phyloP scores from a whole-genome alignment of 768 basidiomycete genomes.

The Lanmaoa rubissima region DNA sequence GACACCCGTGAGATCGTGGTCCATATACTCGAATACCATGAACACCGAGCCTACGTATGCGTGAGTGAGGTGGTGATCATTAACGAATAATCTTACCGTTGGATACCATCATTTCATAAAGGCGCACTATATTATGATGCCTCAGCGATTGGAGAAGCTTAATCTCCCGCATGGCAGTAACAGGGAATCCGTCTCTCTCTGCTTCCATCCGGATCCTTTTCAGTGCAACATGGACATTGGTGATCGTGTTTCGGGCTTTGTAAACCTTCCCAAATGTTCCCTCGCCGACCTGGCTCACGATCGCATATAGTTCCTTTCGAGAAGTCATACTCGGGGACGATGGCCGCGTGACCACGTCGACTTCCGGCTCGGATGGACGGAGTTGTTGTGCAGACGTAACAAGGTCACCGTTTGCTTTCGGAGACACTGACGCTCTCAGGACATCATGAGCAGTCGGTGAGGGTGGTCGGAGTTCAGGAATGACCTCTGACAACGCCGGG shows the following conservation, averaged over 20 bases:
- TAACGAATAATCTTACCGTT: conserved; percentile 57
- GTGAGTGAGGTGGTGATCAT: conserved; percentile 4
- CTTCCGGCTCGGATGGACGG: conserved; percentile 23
- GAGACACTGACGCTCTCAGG: conserved; percentile 21
- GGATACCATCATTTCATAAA: conserved; percentile 99
- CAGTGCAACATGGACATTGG: conserved; percentile 79
- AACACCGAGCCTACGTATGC: conserved; percentile 76
- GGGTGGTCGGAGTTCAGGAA: conserved; percentile 13
- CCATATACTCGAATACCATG: conserved; percentile 99
- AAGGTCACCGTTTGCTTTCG: conserved; percentile 26
- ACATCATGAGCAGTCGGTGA: conserved; percentile 22
- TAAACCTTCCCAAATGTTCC: conserved; percentile 99
- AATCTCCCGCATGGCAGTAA: conserved; percentile 98
- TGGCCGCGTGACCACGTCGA: conserved; percentile 26
- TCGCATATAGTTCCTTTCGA: conserved; percentile 69
- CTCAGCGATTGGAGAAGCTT: conserved; percentile 90
- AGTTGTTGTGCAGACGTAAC: conserved; percentile 18
- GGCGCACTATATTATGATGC: conserved; percentile 84
- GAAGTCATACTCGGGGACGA: conserved; percentile 29
- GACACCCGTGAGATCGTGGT: conserved; percentile 95
- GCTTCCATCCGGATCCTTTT: conserved; percentile 98
- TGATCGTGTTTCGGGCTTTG: conserved; percentile 84
- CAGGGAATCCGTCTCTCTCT: conserved; percentile 96
- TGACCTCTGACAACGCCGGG: conserved; percentile 5
- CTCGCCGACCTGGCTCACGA: conserved; percentile 93